Evolutionary conservation across 2,329 filamentous ascomycete genomes (phyloP).

Genomic region (Fusarium denticulatum): DNA sequence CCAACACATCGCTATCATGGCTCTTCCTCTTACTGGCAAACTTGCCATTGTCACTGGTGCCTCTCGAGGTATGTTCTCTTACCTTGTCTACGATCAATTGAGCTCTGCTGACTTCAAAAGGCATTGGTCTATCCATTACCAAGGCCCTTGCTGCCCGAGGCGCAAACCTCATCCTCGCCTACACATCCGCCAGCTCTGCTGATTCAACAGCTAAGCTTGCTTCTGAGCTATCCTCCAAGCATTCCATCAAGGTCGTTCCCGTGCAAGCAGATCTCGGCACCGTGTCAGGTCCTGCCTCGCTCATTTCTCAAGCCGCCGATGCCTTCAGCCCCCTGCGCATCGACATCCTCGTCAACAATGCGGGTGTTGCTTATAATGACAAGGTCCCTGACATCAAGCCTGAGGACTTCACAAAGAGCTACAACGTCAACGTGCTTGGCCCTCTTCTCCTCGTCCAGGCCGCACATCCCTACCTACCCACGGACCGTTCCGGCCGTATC

Average conservation of each 20-base stretch:
- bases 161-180: constrained; percentile 42
- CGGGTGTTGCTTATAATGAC: constrained; percentile 73
- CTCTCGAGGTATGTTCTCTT: constrained; percentile 69
- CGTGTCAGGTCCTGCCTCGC: constrained; percentile 34
- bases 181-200: constrained; percentile 35
- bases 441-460: constrained; percentile 82
- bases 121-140: constrained; percentile 40
- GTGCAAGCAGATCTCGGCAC: constrained; percentile 67
- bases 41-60: constrained; percentile 82
- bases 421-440: constrained; percentile 81
- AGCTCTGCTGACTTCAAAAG: constrained; percentile 19
- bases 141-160: constrained; percentile 41
- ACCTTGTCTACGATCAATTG: neutral
- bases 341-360: constrained; percentile 85
- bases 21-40: constrained; percentile 72
- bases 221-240: constrained; percentile 45
- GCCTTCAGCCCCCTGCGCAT: constrained; percentile 40
- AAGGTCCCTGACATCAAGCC: constrained; percentile 67
- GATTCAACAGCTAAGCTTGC: constrained; percentile 35
- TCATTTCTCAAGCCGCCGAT: constrained; percentile 39
- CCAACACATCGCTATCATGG: constrained; percentile 43
- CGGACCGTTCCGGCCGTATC: constrained; percentile 70
- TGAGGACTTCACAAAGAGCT: constrained; percentile 74
- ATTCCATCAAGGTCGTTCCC: constrained; percentile 68
- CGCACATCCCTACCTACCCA: constrained; percentile 73